phyloP scores from a whole-genome alignment of 176 grass and related monocot species.

The Rhipidocladum racemiflorum region DNA sequence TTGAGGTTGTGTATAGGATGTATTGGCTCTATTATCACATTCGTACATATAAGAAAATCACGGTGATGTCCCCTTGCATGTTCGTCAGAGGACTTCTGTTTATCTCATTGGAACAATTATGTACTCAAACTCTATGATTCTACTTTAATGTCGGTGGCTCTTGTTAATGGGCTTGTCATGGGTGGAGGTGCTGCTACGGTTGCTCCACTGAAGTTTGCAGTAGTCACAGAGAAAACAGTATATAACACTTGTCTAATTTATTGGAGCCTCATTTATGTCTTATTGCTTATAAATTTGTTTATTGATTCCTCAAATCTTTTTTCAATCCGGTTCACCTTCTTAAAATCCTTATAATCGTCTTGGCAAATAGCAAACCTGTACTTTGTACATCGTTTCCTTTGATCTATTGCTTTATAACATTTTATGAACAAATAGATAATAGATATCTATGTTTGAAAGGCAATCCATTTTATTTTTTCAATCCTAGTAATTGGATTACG shows the following conservation, averaged over 20 bases:
- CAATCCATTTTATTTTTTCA: neutral
- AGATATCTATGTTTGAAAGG: neutral
- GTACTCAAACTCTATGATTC: slow-evolving; percentile 2
- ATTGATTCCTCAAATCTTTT: slow-evolving; percentile 7
- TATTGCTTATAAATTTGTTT: neutral
- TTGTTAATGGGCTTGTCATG: slow-evolving; percentile 93
- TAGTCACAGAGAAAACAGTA: slow-evolving; percentile 86
- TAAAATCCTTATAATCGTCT: slow-evolving; percentile 9
- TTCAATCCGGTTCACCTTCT: neutral
- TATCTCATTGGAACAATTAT: neutral
- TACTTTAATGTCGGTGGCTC: slow-evolving; percentile 52
- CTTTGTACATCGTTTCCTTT: neutral
- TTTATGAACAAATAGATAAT: neutral
- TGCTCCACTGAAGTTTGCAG: slow-evolving; percentile 68
- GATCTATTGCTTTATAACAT: neutral
- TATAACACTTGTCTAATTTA: slow-evolving; percentile 16
- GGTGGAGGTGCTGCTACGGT: slow-evolving; percentile 84
- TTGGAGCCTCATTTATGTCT: neutral
- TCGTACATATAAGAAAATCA: slow-evolving; percentile 87
- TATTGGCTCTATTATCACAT: slow-evolving; percentile 98
- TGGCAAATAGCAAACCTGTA: neutral
- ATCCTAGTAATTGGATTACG: slow-evolving; percentile 56
- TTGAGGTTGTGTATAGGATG: slow-evolving; percentile 96
- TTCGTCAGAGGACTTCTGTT: neutral
- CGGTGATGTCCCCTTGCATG: slow-evolving; percentile 33